These are phyloP conservation scores for Ascochyta pisi DNA, from an alignment of 2,329 filamentous ascomycete species.

Conservation along the genomic window DNA sequence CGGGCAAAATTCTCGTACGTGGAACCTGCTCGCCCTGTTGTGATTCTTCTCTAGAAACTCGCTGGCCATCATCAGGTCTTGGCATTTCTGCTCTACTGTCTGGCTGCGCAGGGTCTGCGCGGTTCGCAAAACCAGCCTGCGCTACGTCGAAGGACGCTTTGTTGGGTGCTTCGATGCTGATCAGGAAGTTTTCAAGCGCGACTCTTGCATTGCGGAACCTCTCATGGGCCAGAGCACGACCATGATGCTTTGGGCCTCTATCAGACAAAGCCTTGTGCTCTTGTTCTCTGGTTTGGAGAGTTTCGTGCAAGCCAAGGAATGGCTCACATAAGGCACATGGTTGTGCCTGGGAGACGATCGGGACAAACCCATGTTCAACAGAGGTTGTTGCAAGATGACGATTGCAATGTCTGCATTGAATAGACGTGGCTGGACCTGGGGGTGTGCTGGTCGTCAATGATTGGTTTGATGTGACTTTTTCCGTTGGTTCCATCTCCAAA, in stretches of 20 bases:
- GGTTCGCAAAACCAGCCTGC: background rate
- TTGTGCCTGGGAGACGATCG: background rate
- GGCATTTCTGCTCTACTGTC: background rate
- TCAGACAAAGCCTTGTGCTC: constrained; percentile 10
- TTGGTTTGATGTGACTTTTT: background rate
- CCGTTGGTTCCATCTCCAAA: background rate
- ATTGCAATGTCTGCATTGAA: constrained; percentile 12
- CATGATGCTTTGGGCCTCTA: constrained; percentile 13
- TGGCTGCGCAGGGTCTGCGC: background rate
- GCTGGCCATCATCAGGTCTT: background rate
- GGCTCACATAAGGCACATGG: constrained; percentile 6
- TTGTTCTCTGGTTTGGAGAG: background rate
- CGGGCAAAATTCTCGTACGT: background rate
- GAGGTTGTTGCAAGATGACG: constrained; percentile 1
- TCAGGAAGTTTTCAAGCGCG: constrained; percentile 35
- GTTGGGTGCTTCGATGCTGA: constrained; percentile 25
- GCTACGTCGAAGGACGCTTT: background rate
- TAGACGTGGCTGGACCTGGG: background rate
- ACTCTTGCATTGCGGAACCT: constrained; percentile 8
- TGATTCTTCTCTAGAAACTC: background rate
- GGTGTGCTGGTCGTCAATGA: background rate
- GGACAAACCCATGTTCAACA: background rate
- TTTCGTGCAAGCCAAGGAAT: constrained; percentile 7
- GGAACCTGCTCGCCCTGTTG: background rate
- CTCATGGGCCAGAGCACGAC: background rate